Evolutionary conservation across 768 basidiomycete species (phyloP), one percentile per base, ranked within the genome.

Genomic region (Suillus subluteus): DNA sequence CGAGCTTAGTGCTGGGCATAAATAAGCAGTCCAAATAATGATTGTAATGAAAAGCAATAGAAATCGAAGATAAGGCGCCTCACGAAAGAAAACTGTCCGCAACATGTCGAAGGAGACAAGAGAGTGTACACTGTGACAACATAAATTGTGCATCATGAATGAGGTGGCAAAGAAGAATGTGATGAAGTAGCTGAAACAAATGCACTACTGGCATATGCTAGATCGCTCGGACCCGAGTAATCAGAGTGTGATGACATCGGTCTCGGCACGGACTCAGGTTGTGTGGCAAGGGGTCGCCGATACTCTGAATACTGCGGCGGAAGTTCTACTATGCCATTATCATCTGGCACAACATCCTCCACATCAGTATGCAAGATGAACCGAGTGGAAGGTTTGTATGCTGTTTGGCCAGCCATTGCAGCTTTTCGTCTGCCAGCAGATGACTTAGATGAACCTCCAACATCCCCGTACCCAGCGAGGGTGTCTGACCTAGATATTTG

Each of bases 261-360:
- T 63, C 72, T 66, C 52, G 52, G 62, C 58, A 4, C 68, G n/a
- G 64, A 18, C 37, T n/a, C 44, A 26, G 15, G 18, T 15, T 62
- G 38, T 30, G 4, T 58, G 46, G 44, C 30, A 50, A 18, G n/a
- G 46, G 73, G 66, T 56, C 73, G 73, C 23, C 82, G 83, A 43
- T 84, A 79, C 67, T 86, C 88, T 32, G 82, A 82, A 72, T 93
- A 93, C 73, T 87, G 87, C 18, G 91, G 91, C 35, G 91, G 91
- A n/a, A 92, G 82, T 76, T 93, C 91, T 7, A 92, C 82, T 26
- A 91, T 77, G 7, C 82, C 90, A 21, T 84, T 77, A 32, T 79
- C 82, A 62, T 80, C 80, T 8, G 85, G 79, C 12, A 79, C 46
- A 15, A 72, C 77, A 70, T 92, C 91, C 63, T 90, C 90, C 9